These are phyloP conservation scores for Lasiodiplodia gonubiensis DNA, from an alignment of 2,329 filamentous ascomycete genomes.

Conservation along the genomic window DNA sequence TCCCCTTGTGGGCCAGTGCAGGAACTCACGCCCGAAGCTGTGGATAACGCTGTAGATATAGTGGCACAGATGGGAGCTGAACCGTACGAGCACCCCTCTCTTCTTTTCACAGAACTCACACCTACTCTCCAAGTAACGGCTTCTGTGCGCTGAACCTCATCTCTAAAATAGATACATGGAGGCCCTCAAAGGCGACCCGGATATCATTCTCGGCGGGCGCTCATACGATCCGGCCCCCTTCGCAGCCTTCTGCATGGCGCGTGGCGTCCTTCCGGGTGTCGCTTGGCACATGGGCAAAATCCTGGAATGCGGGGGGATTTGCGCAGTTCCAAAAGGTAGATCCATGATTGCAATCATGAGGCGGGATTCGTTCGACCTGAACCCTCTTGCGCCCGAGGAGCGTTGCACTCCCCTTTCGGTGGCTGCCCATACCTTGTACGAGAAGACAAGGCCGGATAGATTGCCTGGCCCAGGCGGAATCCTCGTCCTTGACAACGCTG, in stretches of 20 bases:
- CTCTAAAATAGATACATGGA: background rate
- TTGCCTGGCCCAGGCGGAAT: slow-evolving; percentile 58
- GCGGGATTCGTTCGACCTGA: slow-evolving; percentile 56
- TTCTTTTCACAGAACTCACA: too few relatives aligned
- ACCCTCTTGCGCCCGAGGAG: slow-evolving; percentile 47
- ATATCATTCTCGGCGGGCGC: slow-evolving; percentile 55
- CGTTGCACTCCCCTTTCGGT: slow-evolving; percentile 57
- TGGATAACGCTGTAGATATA: background rate
- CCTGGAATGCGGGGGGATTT: slow-evolving; percentile 58
- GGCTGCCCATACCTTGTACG: slow-evolving; percentile 61
- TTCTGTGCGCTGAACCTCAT: too few relatives aligned
- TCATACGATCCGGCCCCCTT: slow-evolving; percentile 38
- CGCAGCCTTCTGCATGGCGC: slow-evolving; percentile 33
- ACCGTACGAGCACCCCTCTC: background rate
- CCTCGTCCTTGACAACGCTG: slow-evolving; percentile 50
- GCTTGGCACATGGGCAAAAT: slow-evolving; percentile 61
- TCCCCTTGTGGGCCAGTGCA: background rate
- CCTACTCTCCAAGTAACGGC: too few relatives aligned
- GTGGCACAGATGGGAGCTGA: background rate
- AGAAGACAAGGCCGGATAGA: slow-evolving; percentile 60
- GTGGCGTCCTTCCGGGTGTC: background rate
- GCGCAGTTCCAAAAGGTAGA: slow-evolving; percentile 55
- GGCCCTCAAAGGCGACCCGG: slow-evolving; percentile 40
- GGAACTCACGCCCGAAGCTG: background rate
- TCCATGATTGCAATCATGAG: slow-evolving; percentile 52